Evolutionary conservation across 78 protist genomes (phyloP), one percentile per base, ranked within the genome.

Genomic region (Capsaspora owczarzaki): DNA sequence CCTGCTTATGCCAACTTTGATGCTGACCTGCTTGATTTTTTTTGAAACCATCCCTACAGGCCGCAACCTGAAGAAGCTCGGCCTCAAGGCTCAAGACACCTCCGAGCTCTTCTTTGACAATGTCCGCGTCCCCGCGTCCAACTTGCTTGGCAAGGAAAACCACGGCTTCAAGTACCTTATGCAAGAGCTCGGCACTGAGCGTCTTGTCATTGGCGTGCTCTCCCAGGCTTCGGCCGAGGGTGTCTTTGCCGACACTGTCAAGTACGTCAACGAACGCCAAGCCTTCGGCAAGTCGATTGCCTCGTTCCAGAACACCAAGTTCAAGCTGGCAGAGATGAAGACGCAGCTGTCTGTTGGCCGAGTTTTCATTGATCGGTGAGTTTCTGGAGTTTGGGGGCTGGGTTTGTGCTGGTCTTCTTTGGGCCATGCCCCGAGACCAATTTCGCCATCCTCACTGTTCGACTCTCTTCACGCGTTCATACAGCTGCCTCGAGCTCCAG

Each of bases 21-120:
- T 49, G 10, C 16, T 49, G 56, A 16, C 16, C n/a, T 49, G 56
- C 16, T 10, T 49, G 56, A 10, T 49, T 49, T 49, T 16, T 10
- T 49, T 16, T 49, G 56, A 10, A 25, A 70, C 81, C 31, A 60
- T 82, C 71, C 27, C 12, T 42, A 33, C 35, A 16, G 86, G 87
- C 31, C 46, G 61, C 40, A 80, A 80, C 40, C 84, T 86, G 51
- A 80, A 78, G 75, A 86, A 86, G 85, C 46, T 81, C 44, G 89
- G 89, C 42, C 38, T 86, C 66, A 74, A 81, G 53, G 89, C 89
- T 25, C 89, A 86, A 61, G 89, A 86, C 81, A 86, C 89, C 35
- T 8, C 60, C 75, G 89, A 86, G 82, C 70, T 86, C 37, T 80
- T 86, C 71, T 86, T 86, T 60, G 89, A 80, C 25, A 47, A 86